phyloP scores from a whole-genome alignment of 2,329 filamentous ascomycete genomes.

The Thelonectria olida region DNA sequence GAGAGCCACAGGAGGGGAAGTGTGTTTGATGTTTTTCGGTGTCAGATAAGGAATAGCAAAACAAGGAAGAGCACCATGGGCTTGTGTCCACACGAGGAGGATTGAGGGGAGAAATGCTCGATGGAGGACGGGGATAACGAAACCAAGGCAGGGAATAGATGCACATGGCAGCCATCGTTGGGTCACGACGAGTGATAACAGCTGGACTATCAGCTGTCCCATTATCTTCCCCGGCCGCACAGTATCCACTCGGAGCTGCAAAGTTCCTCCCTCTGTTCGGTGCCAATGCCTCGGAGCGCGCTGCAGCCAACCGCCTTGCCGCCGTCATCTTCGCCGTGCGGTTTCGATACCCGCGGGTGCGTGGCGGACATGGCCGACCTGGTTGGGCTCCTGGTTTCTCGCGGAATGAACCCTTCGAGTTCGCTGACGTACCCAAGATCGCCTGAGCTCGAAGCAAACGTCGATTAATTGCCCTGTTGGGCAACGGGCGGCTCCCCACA shows the following conservation, averaged over 20 bases:
- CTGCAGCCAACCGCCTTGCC: not conserved
- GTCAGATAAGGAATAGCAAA: constrained; percentile 18
- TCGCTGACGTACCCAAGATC: constrained; percentile 19
- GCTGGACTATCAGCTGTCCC: not conserved
- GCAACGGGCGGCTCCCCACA: constrained; percentile 16
- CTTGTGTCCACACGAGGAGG: not conserved
- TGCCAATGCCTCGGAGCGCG: constrained; percentile 1
- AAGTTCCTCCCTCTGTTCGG: not conserved
- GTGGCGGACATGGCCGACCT: constrained; percentile 15
- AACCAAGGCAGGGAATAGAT: not conserved
- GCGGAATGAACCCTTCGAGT: constrained; percentile 6
- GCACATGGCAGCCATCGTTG: constrained; percentile 16
- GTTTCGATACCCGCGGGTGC: constrained; percentile 5
- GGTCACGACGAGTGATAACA: constrained; percentile 6
- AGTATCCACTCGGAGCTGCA: constrained; percentile 4
- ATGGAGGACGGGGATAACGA: not conserved
- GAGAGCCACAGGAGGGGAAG: not conserved
- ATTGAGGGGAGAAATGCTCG: not conserved
- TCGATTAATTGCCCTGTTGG: constrained; percentile 32
- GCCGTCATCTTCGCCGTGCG: not conserved
- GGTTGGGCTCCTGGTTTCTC: constrained; percentile 14
- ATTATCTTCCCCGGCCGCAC: not conserved
- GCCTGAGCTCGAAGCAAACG: not conserved
- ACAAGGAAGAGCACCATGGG: not conserved
- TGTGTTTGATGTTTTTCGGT: constrained; percentile 2